phyloP scores from a whole-genome alignment of 768 basidiomycete genomes.

The Dioszegia aurantiaca region DNA sequence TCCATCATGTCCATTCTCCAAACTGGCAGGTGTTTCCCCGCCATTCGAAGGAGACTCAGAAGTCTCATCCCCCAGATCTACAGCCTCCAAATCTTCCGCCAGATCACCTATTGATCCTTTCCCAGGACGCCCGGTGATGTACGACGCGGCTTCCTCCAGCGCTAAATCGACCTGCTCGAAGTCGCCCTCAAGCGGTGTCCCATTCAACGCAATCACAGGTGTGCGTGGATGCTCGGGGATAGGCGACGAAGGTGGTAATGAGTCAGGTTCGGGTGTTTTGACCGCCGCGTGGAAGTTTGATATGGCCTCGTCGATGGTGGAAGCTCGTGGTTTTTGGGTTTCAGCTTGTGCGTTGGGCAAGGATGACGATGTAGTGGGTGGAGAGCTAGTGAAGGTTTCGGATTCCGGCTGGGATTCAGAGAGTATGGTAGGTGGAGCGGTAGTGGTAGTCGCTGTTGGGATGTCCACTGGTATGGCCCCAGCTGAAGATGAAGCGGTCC shows the following conservation, averaged over 20 bases:
- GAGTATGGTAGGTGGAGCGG: too few relatives aligned
- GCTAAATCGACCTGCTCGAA: slow-evolving; percentile 3
- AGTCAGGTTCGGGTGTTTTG: slow-evolving; percentile 20
- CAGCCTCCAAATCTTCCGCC: slow-evolving; percentile 2
- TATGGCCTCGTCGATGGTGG: slow-evolving; percentile 44
- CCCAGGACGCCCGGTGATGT: too few relatives aligned
- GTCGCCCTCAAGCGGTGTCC: neutral
- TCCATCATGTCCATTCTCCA: neutral
- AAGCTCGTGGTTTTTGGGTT: slow-evolving; percentile 12
- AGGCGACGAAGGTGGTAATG: neutral
- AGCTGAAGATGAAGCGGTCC: neutral
- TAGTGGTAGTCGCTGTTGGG: neutral
- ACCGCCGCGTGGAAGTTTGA: slow-evolving; percentile 40
- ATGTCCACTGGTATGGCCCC: slow-evolving; percentile 7
- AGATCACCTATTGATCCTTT: neutral
- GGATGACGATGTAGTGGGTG: slow-evolving; percentile 1
- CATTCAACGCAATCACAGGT: slow-evolving; percentile 5
- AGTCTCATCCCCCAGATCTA: neutral
- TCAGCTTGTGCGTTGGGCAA: neutral
- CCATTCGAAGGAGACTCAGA: neutral
- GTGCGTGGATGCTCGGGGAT: neutral
- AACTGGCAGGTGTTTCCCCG: neutral
- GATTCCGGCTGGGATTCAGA: too few relatives aligned
- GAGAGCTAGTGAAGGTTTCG: slow-evolving; percentile 2
- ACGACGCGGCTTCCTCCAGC: neutral